Evolutionary conservation across 352 stramenopile genomes (phyloP).

Genomic region (Phytopythium sindhum): DNA sequence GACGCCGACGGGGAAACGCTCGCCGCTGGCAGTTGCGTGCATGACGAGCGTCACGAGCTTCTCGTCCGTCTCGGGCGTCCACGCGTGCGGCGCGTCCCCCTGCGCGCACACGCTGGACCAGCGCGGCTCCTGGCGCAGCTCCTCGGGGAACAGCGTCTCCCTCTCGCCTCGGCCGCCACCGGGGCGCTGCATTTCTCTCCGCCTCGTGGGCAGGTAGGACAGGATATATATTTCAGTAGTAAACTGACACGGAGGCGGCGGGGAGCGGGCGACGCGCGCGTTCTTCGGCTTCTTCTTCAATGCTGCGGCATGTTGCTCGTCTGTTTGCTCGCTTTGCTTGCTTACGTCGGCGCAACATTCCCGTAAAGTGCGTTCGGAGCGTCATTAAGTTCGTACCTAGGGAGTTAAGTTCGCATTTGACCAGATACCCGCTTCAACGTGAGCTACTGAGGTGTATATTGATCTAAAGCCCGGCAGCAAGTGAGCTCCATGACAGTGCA

Average conservation of each 20-base stretch:
- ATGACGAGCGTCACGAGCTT: conserved; percentile 59
- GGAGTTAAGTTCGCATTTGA: too few species aligned
- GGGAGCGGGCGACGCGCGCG: not conserved
- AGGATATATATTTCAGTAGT: too few species aligned
- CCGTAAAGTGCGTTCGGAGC: not conserved
- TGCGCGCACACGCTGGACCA: conserved; percentile 60
- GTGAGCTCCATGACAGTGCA: not conserved
- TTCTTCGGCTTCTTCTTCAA: conserved; percentile 17
- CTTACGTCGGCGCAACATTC: not conserved
- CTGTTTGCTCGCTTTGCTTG: not conserved
- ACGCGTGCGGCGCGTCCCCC: conserved; percentile 23
- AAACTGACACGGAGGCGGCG: too few species aligned
- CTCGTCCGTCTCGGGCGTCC: conserved; percentile 50
- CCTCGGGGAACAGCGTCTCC: conserved; percentile 21
- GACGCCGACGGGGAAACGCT: conserved; percentile 79
- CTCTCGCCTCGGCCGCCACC: not conserved
- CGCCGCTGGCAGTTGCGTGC: conserved; percentile 63
- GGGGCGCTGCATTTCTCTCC: not conserved
- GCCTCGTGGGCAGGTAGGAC: not conserved
- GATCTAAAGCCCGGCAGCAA: not conserved
- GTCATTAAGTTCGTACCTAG: not conserved
- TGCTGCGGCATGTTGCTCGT: not conserved
- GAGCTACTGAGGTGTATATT: not conserved
- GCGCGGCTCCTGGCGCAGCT: conserved; percentile 59
- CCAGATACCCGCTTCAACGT: not conserved